Evolutionary conservation across 148 eudicot genomes (phyloP).

Genomic region (Persicaria maculosa): DNA sequence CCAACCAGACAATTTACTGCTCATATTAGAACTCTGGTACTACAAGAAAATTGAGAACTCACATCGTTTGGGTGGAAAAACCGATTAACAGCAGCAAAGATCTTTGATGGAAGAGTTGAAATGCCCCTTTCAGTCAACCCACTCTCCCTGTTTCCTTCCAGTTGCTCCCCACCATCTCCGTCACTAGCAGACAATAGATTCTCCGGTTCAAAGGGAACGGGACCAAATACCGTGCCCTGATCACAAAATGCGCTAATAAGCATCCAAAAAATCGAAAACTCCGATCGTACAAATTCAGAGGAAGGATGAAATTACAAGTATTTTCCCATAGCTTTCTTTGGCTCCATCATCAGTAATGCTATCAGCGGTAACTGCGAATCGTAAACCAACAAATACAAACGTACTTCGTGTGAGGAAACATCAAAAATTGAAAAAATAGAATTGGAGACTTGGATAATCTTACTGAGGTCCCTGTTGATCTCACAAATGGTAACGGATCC

Average conservation of each 20-base stretch:
- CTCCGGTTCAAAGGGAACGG: conserved; percentile 52
- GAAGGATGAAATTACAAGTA: conserved; percentile 32
- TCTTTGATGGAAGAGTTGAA: conserved; percentile 21
- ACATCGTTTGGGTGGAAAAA: conserved; percentile 61
- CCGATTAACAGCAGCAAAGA: conserved; percentile 39
- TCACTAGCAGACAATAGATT: conserved; percentile 15
- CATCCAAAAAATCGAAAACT: not conserved
- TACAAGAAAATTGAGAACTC: conserved; percentile 15
- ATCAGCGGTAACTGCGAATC: conserved; percentile 65
- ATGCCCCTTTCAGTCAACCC: conserved; percentile 28
- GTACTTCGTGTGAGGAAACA: not conserved
- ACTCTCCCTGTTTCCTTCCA: conserved; percentile 17
- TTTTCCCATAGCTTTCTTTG: conserved; percentile 58
- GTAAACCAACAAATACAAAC: not conserved
- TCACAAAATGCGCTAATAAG: not conserved
- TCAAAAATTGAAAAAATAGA: not conserved
- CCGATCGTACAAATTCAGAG: not conserved
- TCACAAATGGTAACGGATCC: conserved; percentile 88
- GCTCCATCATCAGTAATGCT: conserved; percentile 62
- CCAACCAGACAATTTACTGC: not conserved
- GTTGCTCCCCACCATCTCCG: conserved; percentile 24
- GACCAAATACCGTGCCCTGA: conserved; percentile 70
- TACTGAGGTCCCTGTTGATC: conserved; percentile 82
- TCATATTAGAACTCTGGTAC: not conserved
- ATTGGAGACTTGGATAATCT: not conserved